These are phyloP conservation scores for Hymenotorrendiella dingleyae DNA, from an alignment of 2,329 filamentous ascomycete species.

Conservation along the genomic window DNA sequence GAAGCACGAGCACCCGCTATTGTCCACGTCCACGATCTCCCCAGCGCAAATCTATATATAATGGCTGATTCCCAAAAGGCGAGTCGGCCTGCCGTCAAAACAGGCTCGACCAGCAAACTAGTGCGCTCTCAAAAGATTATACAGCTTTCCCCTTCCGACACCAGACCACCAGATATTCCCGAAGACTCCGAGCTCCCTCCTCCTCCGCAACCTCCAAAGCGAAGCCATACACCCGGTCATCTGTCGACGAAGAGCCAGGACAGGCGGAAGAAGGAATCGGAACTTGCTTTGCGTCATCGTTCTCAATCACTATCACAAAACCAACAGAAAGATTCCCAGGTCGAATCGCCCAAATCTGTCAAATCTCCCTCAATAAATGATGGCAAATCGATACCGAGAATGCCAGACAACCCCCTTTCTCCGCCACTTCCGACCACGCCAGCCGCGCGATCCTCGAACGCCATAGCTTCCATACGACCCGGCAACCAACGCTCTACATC, in stretches of 20 bases:
- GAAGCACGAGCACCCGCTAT: constrained; percentile 14
- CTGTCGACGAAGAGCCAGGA: constrained; percentile 50
- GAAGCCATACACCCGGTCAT: constrained; percentile 58
- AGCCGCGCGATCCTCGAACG: constrained; percentile 13
- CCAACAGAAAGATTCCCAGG: constrained; percentile 9
- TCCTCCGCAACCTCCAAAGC: constrained; percentile 34
- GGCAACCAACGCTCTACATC: constrained; percentile 44
- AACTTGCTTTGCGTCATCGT: constrained; percentile 28
- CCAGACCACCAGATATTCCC: constrained; percentile 30
- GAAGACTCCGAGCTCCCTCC: constrained; percentile 32
- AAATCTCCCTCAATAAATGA: constrained; percentile 17
- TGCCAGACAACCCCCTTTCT: constrained; percentile 17
- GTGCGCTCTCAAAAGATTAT: constrained; percentile 50
- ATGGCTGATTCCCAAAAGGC: constrained; percentile 30
- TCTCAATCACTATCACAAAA: constrained; percentile 31
- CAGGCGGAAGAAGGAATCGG: constrained; percentile 26
- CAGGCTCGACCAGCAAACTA: constrained; percentile 37
- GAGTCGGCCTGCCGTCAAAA: constrained; percentile 29
- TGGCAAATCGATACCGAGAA: constrained; percentile 14
- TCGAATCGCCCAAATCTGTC: constrained; percentile 19
- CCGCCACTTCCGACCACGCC: constrained; percentile 13
- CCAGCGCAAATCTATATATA: constrained; percentile 23
- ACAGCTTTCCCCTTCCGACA: constrained; percentile 32
- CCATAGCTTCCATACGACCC: constrained; percentile 30
- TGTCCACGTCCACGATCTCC: constrained; percentile 18